Evolutionary conservation across 768 basidiomycete species (phyloP).

Genomic region (Termitomyces sp.): DNA sequence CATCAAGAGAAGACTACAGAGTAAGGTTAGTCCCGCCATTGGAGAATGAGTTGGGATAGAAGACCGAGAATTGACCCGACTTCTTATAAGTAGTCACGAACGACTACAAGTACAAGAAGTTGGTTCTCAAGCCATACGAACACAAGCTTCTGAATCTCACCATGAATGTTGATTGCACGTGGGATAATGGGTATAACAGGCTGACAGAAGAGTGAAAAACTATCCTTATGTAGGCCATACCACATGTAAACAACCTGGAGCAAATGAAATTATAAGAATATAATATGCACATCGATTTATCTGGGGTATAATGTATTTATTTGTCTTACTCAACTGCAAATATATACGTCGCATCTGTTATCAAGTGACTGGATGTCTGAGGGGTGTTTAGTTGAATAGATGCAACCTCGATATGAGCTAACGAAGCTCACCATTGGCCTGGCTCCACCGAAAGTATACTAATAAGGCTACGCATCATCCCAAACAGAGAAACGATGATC

Average conservation of each 20-base stretch:
- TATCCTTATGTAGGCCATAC: neutral
- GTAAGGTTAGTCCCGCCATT: conserved; percentile 8
- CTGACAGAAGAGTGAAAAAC: neutral
- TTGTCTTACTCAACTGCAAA: neutral
- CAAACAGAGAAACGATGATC: conserved; percentile 65
- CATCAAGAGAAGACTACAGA: conserved; percentile 2
- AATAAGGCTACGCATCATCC: conserved; percentile 38
- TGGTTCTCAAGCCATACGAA: neutral
- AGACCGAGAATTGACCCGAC: neutral
- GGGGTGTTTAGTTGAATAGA: neutral
- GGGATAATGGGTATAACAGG: neutral
- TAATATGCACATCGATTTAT: conserved; percentile 4
- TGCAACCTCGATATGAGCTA: neutral
- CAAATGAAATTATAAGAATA: conserved; percentile 1
- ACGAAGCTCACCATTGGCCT: conserved; percentile 1
- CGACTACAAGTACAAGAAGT: neutral
- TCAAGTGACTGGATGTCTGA: neutral
- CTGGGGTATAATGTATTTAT: conserved; percentile 9
- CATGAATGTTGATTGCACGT: neutral
- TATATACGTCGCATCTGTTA: neutral
- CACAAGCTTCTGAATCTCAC: neutral
- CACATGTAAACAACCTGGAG: neutral
- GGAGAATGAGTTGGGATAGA: neutral
- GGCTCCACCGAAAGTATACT: neutral
- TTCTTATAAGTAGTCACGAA: neutral